These are phyloP conservation scores for Tetrapisispora arboricola DNA, from an alignment of 805 yeast genomes.

Conservation along the genomic window DNA sequence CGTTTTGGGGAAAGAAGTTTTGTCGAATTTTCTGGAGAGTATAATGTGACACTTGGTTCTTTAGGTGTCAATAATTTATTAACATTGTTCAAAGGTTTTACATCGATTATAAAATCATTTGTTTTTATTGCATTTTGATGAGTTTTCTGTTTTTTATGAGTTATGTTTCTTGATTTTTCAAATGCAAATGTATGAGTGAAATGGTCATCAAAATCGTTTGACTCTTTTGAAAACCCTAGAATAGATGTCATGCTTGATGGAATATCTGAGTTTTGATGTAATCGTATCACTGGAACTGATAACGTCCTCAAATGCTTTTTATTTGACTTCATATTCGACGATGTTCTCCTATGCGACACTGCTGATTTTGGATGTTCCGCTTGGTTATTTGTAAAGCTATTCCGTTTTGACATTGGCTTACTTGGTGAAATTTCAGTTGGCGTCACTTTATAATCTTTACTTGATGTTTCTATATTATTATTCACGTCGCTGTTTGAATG, in stretches of 20 bases:
- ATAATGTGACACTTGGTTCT: not conserved
- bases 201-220: slow-evolving; percentile 1
- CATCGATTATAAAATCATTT: not conserved
- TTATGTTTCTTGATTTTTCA: not conserved
- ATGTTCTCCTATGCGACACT: not conserved
- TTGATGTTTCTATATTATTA: too few species aligned
- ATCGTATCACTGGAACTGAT: slow-evolving; percentile 8
- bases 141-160: not conserved
- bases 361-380: not conserved
- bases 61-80: not conserved
- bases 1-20: not conserved
- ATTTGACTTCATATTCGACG: too few species aligned
- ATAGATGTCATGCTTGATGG: slow-evolving; percentile 6
- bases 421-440: too few species aligned
- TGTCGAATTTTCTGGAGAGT: not conserved
- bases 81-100: not conserved
- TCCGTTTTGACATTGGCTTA: too few species aligned
- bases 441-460: too few species aligned
- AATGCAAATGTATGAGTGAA: slow-evolving; percentile 3
- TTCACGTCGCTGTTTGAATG: too few species aligned
- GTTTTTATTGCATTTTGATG: not conserved
- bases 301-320: not conserved
- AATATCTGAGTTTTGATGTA: slow-evolving; percentile 4
- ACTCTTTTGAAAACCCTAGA: slow-evolving; percentile 2
- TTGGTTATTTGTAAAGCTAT: not conserved